Conservation (phyloP, 164 flowering plant species). For the Magnolia kwangsiensis region DNA sequence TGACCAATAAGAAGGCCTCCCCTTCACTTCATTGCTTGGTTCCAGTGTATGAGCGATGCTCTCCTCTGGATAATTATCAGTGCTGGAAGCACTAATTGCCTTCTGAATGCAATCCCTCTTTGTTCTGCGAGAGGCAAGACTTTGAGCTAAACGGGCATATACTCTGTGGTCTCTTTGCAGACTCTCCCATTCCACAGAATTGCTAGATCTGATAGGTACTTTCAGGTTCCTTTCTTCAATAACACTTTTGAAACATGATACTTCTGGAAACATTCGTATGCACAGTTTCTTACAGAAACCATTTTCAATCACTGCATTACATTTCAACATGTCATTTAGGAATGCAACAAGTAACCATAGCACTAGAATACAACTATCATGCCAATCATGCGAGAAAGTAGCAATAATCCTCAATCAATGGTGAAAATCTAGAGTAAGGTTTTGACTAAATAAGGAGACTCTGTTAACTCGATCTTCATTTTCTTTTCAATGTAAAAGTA, state of each 20-base stretch:
- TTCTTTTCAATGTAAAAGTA: too few species aligned
- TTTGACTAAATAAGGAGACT: background rate
- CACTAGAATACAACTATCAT: background rate
- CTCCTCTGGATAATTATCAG: slow-evolving; percentile 77
- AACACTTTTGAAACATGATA: slow-evolving; percentile 30
- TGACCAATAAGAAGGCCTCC: slow-evolving; percentile 79
- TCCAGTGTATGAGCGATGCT: slow-evolving; percentile 65
- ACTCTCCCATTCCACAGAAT: slow-evolving; percentile 33
- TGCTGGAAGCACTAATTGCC: slow-evolving; percentile 82
- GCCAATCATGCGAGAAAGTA: background rate
- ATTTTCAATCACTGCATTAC: slow-evolving; percentile 62
- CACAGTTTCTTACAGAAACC: slow-evolving; percentile 60
- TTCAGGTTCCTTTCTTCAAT: slow-evolving; percentile 23
- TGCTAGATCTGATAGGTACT: slow-evolving; percentile 19
- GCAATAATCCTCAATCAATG: background rate
- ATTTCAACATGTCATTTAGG: background rate
- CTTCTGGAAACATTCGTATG: slow-evolving; percentile 53
- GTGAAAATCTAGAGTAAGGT: background rate
- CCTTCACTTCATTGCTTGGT: slow-evolving; percentile 39
- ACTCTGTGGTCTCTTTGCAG: slow-evolving; percentile 49
- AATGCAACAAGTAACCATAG: background rate
- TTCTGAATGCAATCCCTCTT: slow-evolving; percentile 35
- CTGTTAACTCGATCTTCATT: background rate
- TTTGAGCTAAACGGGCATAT: slow-evolving; percentile 53
- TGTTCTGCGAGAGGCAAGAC: slow-evolving; percentile 20